These are phyloP conservation scores for Aspergillus aculeatus DNA, from an alignment of 2,329 filamentous ascomycete species.

Conservation along the genomic window DNA sequence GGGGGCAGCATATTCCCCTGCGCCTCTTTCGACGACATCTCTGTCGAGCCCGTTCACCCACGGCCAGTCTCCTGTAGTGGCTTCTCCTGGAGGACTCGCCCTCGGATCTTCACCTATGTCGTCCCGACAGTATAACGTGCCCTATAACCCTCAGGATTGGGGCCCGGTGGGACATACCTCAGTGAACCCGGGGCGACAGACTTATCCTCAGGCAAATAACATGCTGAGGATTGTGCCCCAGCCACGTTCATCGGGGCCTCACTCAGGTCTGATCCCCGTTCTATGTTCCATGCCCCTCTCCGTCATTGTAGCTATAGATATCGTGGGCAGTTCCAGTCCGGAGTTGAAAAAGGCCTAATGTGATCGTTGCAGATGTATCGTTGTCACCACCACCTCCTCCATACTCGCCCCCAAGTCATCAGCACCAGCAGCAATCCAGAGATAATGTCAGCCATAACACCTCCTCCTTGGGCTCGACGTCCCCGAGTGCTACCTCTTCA, in stretches of 20 bases:
- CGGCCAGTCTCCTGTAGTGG: conserved; percentile 36
- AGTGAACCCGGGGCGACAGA: conserved; percentile 24
- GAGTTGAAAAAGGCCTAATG: conserved; percentile 9
- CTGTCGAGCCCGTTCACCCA: conserved; percentile 46
- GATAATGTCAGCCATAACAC: conserved; percentile 17
- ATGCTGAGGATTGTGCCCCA: conserved; percentile 29
- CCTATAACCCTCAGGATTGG: conserved; percentile 53
- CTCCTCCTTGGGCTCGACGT: conserved; percentile 19
- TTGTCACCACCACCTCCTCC: conserved; percentile 40
- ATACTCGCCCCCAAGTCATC: conserved; percentile 39
- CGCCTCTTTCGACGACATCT: conserved; percentile 45
- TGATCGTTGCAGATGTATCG: conserved; percentile 24
- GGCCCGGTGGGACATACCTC: conserved; percentile 37
- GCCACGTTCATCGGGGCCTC: conserved; percentile 26
- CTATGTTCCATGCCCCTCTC: neutral
- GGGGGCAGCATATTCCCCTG: conserved; percentile 31
- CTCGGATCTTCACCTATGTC: conserved; percentile 44
- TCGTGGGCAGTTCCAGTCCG: neutral
- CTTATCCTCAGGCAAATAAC: conserved; percentile 30
- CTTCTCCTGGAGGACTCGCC: conserved; percentile 37
- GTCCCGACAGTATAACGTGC: conserved; percentile 45
- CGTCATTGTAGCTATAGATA: neutral
- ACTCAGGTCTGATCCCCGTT: conserved; percentile 31
- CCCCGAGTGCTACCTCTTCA: conserved; percentile 17
- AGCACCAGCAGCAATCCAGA: conserved; percentile 16